Evolutionary conservation across 2,329 filamentous ascomycete species (phyloP).

Genomic region (Fusarium sp.): DNA sequence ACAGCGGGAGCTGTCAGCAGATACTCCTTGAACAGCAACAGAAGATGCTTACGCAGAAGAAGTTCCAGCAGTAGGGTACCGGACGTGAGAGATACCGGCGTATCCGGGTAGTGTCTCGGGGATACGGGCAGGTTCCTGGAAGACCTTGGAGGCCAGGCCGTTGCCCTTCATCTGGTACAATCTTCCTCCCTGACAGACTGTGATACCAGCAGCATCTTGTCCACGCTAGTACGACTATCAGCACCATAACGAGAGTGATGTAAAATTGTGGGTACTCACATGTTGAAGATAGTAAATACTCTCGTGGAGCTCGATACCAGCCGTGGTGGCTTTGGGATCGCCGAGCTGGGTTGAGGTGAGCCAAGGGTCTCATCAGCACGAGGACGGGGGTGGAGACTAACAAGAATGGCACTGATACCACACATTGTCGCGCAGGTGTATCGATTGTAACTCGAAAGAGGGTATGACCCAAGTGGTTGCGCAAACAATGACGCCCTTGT

Average conservation of each 20-base stretch:
- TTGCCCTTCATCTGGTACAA: constrained; percentile 93
- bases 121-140: not conserved
- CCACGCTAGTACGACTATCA: constrained; percentile 67
- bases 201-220: constrained; percentile 89
- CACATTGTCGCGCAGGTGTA: constrained; percentile 4
- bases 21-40: not conserved
- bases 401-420: constrained; percentile 19
- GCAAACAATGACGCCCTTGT: not conserved
- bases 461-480: not conserved
- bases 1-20: constrained; percentile 3
- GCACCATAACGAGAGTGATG: not conserved
- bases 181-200: constrained; percentile 80
- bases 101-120: not conserved
- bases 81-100: constrained; percentile 74
- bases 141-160: constrained; percentile 69
- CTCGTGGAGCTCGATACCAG: constrained; percentile 76
- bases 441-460: not conserved
- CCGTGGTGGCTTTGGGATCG: constrained; percentile 52
- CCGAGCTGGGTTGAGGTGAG: constrained; percentile 41
- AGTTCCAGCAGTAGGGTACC: constrained; percentile 90
- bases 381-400: not conserved
- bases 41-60: constrained; percentile 58
- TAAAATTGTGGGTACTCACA: constrained; percentile 41
- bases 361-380: not conserved
- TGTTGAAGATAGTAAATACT: constrained; percentile 75